Evolutionary conservation across 495 filamentous ascomycete species (phyloP).

Genomic region (Hypoxylon fuscum): DNA sequence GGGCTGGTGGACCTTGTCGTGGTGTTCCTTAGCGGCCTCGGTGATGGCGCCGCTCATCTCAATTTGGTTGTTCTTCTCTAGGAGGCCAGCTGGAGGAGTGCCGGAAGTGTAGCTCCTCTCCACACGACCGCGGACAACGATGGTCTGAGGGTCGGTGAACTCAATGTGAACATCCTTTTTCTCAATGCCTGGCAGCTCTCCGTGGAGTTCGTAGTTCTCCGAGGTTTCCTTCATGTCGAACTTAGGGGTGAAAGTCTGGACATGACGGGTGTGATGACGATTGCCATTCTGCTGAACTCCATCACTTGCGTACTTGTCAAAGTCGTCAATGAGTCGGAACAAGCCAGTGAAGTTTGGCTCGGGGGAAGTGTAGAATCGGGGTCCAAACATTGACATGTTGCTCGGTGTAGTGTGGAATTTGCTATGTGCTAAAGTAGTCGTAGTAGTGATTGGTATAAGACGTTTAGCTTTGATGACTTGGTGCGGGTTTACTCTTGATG

Average conservation of each 20-base stretch:
- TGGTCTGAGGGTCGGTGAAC: slow-evolving; percentile 80
- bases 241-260: slow-evolving; percentile 69
- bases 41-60: slow-evolving; percentile 44
- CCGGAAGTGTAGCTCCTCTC: slow-evolving; percentile 64
- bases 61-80: slow-evolving; percentile 34
- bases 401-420: slow-evolving; percentile 30
- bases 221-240: slow-evolving; percentile 83
- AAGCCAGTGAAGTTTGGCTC: slow-evolving; percentile 68
- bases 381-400: slow-evolving; percentile 75
- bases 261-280: slow-evolving; percentile 37
- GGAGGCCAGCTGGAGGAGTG: slow-evolving; percentile 49
- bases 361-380: slow-evolving; percentile 56
- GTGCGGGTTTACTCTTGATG: slow-evolving; percentile 20
- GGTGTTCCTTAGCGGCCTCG: slow-evolving; percentile 46
- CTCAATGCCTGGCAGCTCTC: slow-evolving; percentile 85
- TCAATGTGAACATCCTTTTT: slow-evolving; percentile 82
- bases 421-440: slow-evolving; percentile 18
- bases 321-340: slow-evolving; percentile 81
- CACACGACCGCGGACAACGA: slow-evolving; percentile 74
- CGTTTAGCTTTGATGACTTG: slow-evolving; percentile 24
- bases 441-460: slow-evolving; percentile 13
- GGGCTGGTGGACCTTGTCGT: slow-evolving; percentile 60
- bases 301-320: slow-evolving; percentile 61
- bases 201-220: slow-evolving; percentile 79
- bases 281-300: slow-evolving; percentile 30